phyloP scores from a whole-genome alignment of 441 rosid genomes.

The Geranium incanum region DNA sequence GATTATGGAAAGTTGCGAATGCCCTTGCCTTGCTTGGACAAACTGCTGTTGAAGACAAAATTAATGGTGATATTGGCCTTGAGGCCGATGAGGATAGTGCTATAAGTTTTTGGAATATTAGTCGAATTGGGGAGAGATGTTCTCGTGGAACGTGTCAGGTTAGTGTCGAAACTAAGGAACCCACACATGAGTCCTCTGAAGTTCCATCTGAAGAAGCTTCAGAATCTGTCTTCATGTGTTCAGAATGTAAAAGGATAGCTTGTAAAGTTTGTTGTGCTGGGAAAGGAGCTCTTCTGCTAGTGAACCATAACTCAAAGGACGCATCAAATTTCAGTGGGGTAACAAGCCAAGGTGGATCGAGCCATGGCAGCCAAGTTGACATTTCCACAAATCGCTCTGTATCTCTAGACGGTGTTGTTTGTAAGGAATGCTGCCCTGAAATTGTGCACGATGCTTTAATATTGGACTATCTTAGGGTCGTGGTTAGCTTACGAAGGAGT shows the following conservation, averaged over 20 bases:
- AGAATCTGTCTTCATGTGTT: conserved; percentile 46
- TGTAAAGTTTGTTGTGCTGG: conserved; percentile 91
- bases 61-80: conserved; percentile 71
- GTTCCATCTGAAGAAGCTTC: conserved; percentile 37
- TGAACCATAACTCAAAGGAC: conserved; percentile 43
- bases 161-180: conserved; percentile 42
- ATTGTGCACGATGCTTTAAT: conserved; percentile 69
- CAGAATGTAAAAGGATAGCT: conserved; percentile 61
- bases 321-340: conserved; percentile 29
- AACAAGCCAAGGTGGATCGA: conserved; percentile 48
- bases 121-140: conserved; percentile 56
- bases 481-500: conserved; percentile 72
- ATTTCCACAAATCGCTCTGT: conserved; percentile 42
- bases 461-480: conserved; percentile 79
- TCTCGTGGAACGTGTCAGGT: conserved; percentile 61
- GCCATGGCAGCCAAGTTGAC: conserved; percentile 51
- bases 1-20: conserved; percentile 64
- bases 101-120: conserved; percentile 76
- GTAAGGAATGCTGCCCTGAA: conserved; percentile 68
- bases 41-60: conserved; percentile 75
- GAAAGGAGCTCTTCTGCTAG: conserved; percentile 73
- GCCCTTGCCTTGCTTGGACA: conserved; percentile 74
- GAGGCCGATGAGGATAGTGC: conserved; percentile 42
- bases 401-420: conserved; percentile 48
- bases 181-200: conserved; percentile 26